Base-by-base conservation (phyloP, 176 grass and related monocot species). In the Chrysopogon serrulatus region DNA sequence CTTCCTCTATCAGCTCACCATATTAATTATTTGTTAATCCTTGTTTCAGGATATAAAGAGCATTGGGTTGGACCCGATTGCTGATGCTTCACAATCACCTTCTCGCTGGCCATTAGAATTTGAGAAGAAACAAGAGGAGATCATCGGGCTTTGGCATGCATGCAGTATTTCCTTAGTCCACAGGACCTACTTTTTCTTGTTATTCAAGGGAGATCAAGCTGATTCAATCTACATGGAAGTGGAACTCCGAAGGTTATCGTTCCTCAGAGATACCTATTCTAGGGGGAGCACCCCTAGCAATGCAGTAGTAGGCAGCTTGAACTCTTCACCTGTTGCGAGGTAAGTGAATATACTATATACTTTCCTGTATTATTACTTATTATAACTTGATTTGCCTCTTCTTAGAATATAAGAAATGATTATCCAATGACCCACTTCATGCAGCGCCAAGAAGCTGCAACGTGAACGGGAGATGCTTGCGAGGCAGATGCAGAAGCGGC, bases 171-270 rank as follows among this genome's bases (percentile, higher is more conserved):
- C 96, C 10, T 71, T 99, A 41, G 87, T 96, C 65, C 96, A 99
- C 68, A 91, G 96, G 78, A 99, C 96, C 15, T 94, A 95, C 73
- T 96, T 99, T 70, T 99, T 92, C 87, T 69, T 94, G 68, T 65
- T 99, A 19, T 99, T 99, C 87, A 99, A 94, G 90, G 96, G 96
- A 35, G 93, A 99, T 78, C 77, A 86, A 31, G 85, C 93, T 44
- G 93, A 99, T 35, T 90, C 89, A 4, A 99, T 99, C 67, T 99
- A 99, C 87, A 90, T 96, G 91, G 96, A 99, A 88, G 96, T 99
- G 56, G 93, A 99, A 79, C 80, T 94, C 53, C 81, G 96, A 37
- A 87, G 96, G 56, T 34, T 99, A 45, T 90, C 87, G 33, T 99
- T 95, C 69, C 83, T 99, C 28, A 92, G 87, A 80, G 86, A 69